Conservation (phyloP, 345 rosid species). For the Geranium brycei region DNA sequence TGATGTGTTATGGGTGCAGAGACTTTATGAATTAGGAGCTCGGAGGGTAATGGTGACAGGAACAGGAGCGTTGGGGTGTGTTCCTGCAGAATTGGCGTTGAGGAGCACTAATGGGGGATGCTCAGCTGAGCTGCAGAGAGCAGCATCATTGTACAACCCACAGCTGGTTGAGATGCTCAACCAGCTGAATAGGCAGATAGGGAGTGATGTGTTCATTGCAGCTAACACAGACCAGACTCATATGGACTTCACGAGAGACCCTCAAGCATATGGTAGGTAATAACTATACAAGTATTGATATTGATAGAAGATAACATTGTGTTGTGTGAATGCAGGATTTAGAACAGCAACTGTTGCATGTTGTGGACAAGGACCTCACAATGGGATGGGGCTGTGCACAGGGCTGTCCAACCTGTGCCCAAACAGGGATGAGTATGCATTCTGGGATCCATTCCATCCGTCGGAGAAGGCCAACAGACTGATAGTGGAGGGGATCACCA, state of each 20-base stretch:
- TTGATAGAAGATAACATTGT: no score
- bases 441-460: slow-evolving; percentile 92
- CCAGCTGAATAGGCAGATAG: slow-evolving; percentile 40
- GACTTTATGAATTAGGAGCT: slow-evolving; percentile 60
- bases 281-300: not conserved
- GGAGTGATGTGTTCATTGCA: slow-evolving; percentile 31
- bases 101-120: slow-evolving; percentile 69
- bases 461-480: slow-evolving; percentile 61
- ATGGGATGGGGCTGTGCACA: slow-evolving; percentile 80
- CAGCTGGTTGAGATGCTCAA: slow-evolving; percentile 38
- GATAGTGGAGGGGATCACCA: slow-evolving; percentile 40
- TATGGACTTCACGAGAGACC: slow-evolving; percentile 22
- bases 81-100: slow-evolving; percentile 71
- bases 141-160: slow-evolving; percentile 66
- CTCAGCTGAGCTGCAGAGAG: slow-evolving; percentile 39
- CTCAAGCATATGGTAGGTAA: slow-evolving; percentile 25
- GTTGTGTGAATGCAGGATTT: slow-evolving; percentile 39
- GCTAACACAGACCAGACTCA: slow-evolving; percentile 20
- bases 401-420: slow-evolving; percentile 56
- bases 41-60: slow-evolving; percentile 79
- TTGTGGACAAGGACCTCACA: slow-evolving; percentile 86
- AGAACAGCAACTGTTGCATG: slow-evolving; percentile 63
- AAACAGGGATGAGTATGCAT: slow-evolving; percentile 48
- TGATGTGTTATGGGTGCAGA: slow-evolving; percentile 24
- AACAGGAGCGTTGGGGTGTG: slow-evolving; percentile 88